phyloP scores from a whole-genome alignment of 2,329 filamentous ascomycete species.

The Mycocentrospora acerina region DNA sequence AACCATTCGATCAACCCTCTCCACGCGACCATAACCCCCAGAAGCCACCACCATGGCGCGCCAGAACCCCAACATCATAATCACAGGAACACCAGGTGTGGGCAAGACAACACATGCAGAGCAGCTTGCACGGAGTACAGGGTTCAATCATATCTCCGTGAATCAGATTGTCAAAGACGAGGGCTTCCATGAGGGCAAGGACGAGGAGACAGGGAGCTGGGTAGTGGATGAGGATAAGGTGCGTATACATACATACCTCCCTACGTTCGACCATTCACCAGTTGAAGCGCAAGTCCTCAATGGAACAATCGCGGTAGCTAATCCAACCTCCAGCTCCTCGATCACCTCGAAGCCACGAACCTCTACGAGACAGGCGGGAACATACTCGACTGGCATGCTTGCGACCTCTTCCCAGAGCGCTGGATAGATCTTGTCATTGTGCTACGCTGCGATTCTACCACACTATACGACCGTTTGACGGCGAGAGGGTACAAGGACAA shows the following conservation, averaged over 20 bases:
- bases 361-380: slow-evolving; percentile 68
- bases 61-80: slow-evolving; percentile 77
- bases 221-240: slow-evolving; percentile 98
- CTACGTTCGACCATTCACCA: neutral
- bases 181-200: slow-evolving; percentile 82
- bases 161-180: slow-evolving; percentile 91
- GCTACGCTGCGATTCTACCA: slow-evolving; percentile 74
- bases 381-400: slow-evolving; percentile 97
- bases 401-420: slow-evolving; percentile 87
- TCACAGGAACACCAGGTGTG: slow-evolving; percentile 93
- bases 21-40: slow-evolving; percentile 1
- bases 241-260: slow-evolving; percentile 4
- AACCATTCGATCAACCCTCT: neutral
- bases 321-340: slow-evolving; percentile 64
- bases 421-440: slow-evolving; percentile 97
- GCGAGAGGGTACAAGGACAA: slow-evolving; percentile 77
- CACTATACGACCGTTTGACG: slow-evolving; percentile 81
- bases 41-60: slow-evolving; percentile 37
- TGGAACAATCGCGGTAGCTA: neutral
- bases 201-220: slow-evolving; percentile 82
- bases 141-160: slow-evolving; percentile 79
- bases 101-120: slow-evolving; percentile 95
- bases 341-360: slow-evolving; percentile 82
- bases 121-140: slow-evolving; percentile 72
- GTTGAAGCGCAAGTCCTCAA: no score